phyloP scores from a whole-genome alignment of 495 filamentous ascomycete species.

The Amniculicola lignicola region DNA sequence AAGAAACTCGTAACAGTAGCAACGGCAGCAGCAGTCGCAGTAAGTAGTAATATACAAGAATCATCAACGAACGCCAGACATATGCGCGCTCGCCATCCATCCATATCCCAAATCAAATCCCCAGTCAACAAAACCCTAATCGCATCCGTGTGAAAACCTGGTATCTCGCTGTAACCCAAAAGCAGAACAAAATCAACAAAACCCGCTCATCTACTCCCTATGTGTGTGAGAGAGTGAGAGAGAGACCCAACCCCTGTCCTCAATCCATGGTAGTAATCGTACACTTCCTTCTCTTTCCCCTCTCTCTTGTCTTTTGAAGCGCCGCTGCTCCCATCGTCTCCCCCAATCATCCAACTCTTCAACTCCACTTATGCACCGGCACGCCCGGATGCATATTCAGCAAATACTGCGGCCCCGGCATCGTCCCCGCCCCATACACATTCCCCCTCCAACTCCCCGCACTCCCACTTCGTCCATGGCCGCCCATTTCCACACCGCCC shows the following conservation, averaged over 20 bases:
- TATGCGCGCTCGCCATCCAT: not conserved
- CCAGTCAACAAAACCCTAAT: no score
- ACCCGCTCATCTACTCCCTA: not conserved
- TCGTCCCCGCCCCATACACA: constrained; percentile 26
- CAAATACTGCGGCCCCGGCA: constrained; percentile 32
- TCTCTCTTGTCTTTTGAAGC: no score
- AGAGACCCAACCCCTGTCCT: not conserved
- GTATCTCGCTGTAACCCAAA: not conserved
- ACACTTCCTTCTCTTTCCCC: not conserved
- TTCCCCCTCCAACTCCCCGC: constrained; percentile 1
- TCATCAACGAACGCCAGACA: not conserved
- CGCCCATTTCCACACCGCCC: not conserved
- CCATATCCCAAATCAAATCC: not conserved
- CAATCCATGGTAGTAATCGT: not conserved
- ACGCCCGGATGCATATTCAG: constrained; percentile 33
- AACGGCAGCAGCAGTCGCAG: not conserved
- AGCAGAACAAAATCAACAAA: not conserved
- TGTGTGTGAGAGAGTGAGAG: not conserved
- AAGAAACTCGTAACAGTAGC: not conserved
- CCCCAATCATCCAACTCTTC: not conserved
- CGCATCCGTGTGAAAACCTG: no score
- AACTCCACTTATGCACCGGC: constrained; percentile 23
- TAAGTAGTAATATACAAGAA: not conserved
- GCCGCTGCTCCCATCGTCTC: not conserved
- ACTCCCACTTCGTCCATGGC: constrained; percentile 14